Percentiles rank a stretch among this genome's conserved stretches.
phyloP scores from a whole-genome alignment of 768 basidiomycete genomes.

The Lentinula sp. region DNA sequence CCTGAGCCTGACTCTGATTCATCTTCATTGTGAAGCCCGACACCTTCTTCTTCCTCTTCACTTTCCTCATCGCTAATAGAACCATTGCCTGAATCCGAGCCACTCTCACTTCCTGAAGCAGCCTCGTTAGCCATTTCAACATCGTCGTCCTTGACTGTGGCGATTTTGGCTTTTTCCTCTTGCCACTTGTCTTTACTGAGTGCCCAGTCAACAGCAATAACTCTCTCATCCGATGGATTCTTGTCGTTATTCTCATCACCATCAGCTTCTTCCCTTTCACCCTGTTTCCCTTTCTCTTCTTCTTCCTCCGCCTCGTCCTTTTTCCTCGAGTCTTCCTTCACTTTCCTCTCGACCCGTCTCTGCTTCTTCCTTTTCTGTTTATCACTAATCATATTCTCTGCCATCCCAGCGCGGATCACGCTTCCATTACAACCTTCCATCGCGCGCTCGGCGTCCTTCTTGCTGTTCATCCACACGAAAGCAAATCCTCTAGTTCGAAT shows the following conservation, averaged over 20 bases:
- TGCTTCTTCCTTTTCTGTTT: slow-evolving; percentile 69
- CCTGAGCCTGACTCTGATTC: slow-evolving; percentile 8
- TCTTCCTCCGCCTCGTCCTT: slow-evolving; percentile 26
- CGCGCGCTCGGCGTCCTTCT: slow-evolving; percentile 79
- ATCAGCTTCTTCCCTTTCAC: slow-evolving; percentile 25
- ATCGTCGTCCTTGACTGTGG: slow-evolving; percentile 28
- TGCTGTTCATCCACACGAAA: slow-evolving; percentile 90
- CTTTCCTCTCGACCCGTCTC: slow-evolving; percentile 47
- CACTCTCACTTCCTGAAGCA: slow-evolving; percentile 8
- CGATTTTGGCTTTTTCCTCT: slow-evolving; percentile 61
- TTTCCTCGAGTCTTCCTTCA: slow-evolving; percentile 27
- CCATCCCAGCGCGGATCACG: slow-evolving; percentile 57
- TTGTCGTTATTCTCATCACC: slow-evolving; percentile 29
- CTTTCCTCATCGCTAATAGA: slow-evolving; percentile 24
- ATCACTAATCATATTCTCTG: slow-evolving; percentile 44
- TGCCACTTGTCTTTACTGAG: slow-evolving; percentile 92
- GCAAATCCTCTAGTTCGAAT: slow-evolving; percentile 77
- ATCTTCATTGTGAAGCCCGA: slow-evolving; percentile 18
- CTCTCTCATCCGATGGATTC: slow-evolving; percentile 35
- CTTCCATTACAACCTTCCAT: slow-evolving; percentile 77
- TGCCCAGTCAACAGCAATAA: slow-evolving; percentile 95
- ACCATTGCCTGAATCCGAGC: slow-evolving; percentile 36
- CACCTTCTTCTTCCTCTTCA: slow-evolving; percentile 20
- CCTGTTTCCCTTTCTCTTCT: slow-evolving; percentile 28
- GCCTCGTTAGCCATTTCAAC: slow-evolving; percentile 26